Evolutionary conservation across 108 stramenopile species (phyloP).

Genomic region (Nannochloropsis salina): DNA sequence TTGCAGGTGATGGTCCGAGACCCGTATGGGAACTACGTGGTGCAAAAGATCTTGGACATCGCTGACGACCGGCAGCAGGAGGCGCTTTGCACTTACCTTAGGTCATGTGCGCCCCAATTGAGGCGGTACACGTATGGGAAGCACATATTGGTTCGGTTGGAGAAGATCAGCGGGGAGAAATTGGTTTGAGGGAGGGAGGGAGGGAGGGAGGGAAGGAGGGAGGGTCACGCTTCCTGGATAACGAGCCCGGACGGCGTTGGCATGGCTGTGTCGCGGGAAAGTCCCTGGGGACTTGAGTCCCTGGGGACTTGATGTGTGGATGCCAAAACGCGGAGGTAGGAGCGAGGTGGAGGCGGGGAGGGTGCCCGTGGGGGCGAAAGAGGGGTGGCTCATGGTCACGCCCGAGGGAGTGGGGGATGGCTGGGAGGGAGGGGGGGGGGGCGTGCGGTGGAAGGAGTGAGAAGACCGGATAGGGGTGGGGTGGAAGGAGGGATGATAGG

Average conservation of each 20-base stretch:
- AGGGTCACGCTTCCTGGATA: neutral
- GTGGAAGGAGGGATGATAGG: neutral
- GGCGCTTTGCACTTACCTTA: conserved; percentile 52
- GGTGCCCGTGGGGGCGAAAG: neutral
- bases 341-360: neutral
- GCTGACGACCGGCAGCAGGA: conserved; percentile 70
- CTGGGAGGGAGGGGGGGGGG: neutral
- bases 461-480: neutral
- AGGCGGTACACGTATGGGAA: conserved; percentile 57
- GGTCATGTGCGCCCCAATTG: conserved; percentile 49
- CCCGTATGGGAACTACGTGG: conserved; percentile 95
- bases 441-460: neutral
- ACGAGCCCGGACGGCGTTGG: neutral
- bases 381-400: neutral
- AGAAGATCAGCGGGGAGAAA: conserved; percentile 56
- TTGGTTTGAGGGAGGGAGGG: conserved; percentile 25
- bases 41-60: conserved; percentile 90
- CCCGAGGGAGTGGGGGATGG: neutral
- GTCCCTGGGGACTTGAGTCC: neutral
- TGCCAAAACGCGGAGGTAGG: neutral
- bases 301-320: neutral
- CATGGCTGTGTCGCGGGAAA: neutral
- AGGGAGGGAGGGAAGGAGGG: neutral
- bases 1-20: conserved; percentile 88
- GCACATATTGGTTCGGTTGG: conserved; percentile 55